Percentiles rank a stretch among this genome's conserved stretches.
These are phyloP conservation scores for Ogataea pini DNA, from an alignment of 805 yeast genomes.

Conservation along the genomic window DNA sequence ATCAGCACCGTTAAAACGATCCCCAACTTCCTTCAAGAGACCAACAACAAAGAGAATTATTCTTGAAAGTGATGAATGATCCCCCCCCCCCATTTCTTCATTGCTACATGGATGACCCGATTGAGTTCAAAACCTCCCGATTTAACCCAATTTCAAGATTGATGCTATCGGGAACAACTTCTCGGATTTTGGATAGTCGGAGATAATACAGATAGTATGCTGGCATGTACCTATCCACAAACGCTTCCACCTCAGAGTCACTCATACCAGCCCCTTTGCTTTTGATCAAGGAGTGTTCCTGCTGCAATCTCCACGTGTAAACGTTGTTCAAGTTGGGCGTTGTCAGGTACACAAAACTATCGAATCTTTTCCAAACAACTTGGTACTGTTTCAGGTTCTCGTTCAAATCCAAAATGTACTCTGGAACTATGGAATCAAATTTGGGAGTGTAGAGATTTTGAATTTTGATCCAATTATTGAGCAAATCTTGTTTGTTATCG, in stretches of 20 bases:
- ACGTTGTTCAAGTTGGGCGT: constrained; percentile 64
- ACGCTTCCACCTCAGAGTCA: constrained; percentile 62
- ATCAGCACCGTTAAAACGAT: not conserved
- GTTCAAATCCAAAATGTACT: constrained; percentile 48
- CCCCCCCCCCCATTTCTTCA: no score
- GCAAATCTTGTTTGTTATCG: constrained; percentile 31
- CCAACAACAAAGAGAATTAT: constrained; percentile 10
- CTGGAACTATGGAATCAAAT: constrained; percentile 20
- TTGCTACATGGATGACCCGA: constrained; percentile 2
- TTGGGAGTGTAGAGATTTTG: constrained; percentile 18
- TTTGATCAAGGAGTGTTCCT: constrained; percentile 62
- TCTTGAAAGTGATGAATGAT: constrained; percentile 4
- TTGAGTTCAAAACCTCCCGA: constrained; percentile 13
- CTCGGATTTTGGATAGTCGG: constrained; percentile 14
- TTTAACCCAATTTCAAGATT: constrained; percentile 22
- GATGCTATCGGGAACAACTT: constrained; percentile 8
- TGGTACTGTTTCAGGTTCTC: constrained; percentile 50
- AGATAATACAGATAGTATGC: constrained; percentile 69
- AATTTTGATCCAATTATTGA: constrained; percentile 30
- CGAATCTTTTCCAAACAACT: constrained; percentile 56
- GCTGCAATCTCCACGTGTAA: constrained; percentile 76
- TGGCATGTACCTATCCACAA: constrained; percentile 87
- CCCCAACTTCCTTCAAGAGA: not conserved
- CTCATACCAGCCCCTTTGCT: constrained; percentile 75
- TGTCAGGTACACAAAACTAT: constrained; percentile 60